These are phyloP conservation scores for Neurospora sp. DNA, from an alignment of 2,329 filamentous ascomycete genomes.

Conservation along the genomic window DNA sequence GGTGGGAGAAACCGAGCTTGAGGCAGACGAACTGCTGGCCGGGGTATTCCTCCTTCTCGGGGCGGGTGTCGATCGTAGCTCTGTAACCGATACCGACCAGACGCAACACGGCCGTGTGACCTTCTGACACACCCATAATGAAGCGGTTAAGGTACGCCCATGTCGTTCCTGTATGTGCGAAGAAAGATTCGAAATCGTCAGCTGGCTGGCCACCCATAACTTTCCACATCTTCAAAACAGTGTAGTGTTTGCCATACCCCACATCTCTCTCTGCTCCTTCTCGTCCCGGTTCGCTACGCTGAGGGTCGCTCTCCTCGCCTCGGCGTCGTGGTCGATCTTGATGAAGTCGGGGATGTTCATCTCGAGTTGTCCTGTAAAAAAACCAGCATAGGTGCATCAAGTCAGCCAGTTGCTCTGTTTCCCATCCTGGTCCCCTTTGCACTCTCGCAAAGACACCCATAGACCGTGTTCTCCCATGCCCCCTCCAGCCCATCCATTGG, in stretches of 20 bases:
- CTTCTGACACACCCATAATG: slow-evolving; percentile 90
- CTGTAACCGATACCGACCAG: slow-evolving; percentile 94
- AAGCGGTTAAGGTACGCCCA: slow-evolving; percentile 85
- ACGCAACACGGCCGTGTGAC: slow-evolving; percentile 85
- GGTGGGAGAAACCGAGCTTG: slow-evolving; percentile 95
- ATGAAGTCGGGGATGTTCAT: slow-evolving; percentile 75
- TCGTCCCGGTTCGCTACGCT: slow-evolving; percentile 57
- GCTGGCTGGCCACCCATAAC: slow-evolving; percentile 1
- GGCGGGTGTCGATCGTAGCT: slow-evolving; percentile 71
- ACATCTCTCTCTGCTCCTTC: slow-evolving; percentile 84
- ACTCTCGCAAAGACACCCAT: neutral
- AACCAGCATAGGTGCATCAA: neutral
- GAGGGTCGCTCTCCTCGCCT: slow-evolving; percentile 53
- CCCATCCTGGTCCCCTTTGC: neutral
- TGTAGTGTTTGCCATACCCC: slow-evolving; percentile 51
- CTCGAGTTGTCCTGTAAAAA: slow-evolving; percentile 54
- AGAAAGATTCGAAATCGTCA: slow-evolving; percentile 13
- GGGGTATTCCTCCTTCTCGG: slow-evolving; percentile 62
- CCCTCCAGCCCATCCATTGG: neutral
- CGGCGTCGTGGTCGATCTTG: slow-evolving; percentile 56
- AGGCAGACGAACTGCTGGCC: slow-evolving; percentile 85
- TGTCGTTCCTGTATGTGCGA: slow-evolving; percentile 56
- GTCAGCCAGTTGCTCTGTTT: neutral
- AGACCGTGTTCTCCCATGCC: neutral
- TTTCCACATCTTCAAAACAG: neutral